phyloP scores from a whole-genome alignment of 2,329 filamentous ascomycete genomes.

The Hypoxylon sp. region DNA sequence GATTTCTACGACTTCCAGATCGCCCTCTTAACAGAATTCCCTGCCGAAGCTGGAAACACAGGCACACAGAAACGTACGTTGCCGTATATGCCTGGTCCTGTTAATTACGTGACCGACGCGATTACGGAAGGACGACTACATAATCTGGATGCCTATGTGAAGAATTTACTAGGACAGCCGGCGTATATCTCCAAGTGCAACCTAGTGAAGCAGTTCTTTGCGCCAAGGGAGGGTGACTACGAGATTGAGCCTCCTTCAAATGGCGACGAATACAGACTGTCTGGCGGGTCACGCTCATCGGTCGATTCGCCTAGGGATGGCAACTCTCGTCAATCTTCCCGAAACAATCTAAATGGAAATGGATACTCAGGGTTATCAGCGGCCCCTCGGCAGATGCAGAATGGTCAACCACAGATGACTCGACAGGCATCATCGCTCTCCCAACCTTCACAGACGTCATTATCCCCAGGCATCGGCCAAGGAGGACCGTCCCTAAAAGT shows the following conservation, averaged over 20 bases:
- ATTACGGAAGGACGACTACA: slow-evolving; percentile 94
- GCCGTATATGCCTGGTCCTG: slow-evolving; percentile 97
- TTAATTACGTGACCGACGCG: slow-evolving; percentile 97
- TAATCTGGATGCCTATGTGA: slow-evolving; percentile 95
- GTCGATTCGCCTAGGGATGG: slow-evolving; percentile 72
- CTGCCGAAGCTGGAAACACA: slow-evolving; percentile 90
- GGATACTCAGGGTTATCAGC: slow-evolving; percentile 69
- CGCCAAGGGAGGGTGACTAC: slow-evolving; percentile 90
- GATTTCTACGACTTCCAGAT: slow-evolving; percentile 99
- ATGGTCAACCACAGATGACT: slow-evolving; percentile 59
- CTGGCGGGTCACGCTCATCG: slow-evolving; percentile 78
- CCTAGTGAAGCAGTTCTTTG: slow-evolving; percentile 91
- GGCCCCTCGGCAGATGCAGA: slow-evolving; percentile 63
- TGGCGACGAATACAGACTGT: slow-evolving; percentile 83
- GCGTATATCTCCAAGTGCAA: slow-evolving; percentile 86
- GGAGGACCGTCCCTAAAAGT: slow-evolving; percentile 81
- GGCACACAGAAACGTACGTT: slow-evolving; percentile 83
- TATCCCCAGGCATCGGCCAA: slow-evolving; percentile 65
- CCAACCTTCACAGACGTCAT: slow-evolving; percentile 70
- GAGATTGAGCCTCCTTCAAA: slow-evolving; percentile 82
- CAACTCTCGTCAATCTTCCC: slow-evolving; percentile 75
- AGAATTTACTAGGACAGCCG: slow-evolving; percentile 87
- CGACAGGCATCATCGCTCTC: slow-evolving; percentile 65
- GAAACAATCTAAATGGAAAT: slow-evolving; percentile 73
- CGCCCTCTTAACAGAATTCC: slow-evolving; percentile 90